Evolutionary conservation across 805 yeast species (phyloP).

Genomic region (Teunomyces gatunensis): DNA sequence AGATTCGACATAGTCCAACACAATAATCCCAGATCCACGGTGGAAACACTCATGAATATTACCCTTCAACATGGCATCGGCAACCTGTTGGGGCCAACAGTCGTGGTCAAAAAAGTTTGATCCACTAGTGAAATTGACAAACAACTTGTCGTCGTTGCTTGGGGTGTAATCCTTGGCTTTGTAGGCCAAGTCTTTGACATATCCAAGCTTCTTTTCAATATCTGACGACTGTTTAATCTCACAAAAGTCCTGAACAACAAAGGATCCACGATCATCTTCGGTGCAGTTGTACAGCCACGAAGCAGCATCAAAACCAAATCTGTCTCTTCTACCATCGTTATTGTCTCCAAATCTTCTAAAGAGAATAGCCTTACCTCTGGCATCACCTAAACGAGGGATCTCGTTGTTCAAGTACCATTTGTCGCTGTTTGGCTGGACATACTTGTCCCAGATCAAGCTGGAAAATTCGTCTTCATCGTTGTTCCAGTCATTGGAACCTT

Average conservation of each 20-base stretch:
- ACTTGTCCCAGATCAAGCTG: slow-evolving; percentile 56
- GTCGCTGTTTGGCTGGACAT: slow-evolving; percentile 47
- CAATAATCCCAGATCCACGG: slow-evolving; percentile 60
- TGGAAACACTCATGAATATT: slow-evolving; percentile 48
- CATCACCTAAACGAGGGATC: slow-evolving; percentile 59
- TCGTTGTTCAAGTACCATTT: slow-evolving; percentile 58
- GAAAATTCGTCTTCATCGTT: slow-evolving; percentile 63
- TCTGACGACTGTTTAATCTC: slow-evolving; percentile 54
- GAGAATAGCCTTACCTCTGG: slow-evolving; percentile 63
- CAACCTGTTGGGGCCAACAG: slow-evolving; percentile 74
- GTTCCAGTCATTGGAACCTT: slow-evolving; percentile 68
- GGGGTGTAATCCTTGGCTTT: slow-evolving; percentile 51
- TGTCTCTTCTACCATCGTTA: slow-evolving; percentile 37
- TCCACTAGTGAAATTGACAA: slow-evolving; percentile 71
- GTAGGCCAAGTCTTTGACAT: slow-evolving; percentile 53
- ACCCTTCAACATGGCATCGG: slow-evolving; percentile 46
- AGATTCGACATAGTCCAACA: slow-evolving; percentile 64
- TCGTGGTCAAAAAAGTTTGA: slow-evolving; percentile 66
- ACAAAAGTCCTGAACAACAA: slow-evolving; percentile 73
- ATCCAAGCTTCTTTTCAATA: slow-evolving; percentile 53
- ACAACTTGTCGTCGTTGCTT: slow-evolving; percentile 51
- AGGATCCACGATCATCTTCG: slow-evolving; percentile 59
- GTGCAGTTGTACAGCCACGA: slow-evolving; percentile 66
- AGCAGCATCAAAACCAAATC: slow-evolving; percentile 66
- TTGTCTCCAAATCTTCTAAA: slow-evolving; percentile 71